Percentiles rank a stretch among this genome's conserved stretches.
Evolutionary conservation across 345 rosid species (phyloP).

Genomic region (Euclidium syriacum): DNA sequence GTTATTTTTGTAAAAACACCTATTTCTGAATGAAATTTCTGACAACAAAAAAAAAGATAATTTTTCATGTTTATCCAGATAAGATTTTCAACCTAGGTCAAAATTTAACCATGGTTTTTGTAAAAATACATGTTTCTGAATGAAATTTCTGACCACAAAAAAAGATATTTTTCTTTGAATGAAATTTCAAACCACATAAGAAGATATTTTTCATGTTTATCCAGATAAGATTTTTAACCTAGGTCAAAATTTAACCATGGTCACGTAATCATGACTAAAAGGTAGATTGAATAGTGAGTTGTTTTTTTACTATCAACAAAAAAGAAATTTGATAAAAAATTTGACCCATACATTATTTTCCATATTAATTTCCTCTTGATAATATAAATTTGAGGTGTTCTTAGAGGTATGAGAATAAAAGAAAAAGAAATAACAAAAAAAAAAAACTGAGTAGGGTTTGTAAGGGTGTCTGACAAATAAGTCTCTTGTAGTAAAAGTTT

Average conservation of each 20-base stretch:
- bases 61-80: neutral
- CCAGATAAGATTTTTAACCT: neutral
- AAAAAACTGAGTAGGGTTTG: conserved; percentile 20
- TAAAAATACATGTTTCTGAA: no score
- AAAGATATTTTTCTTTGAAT: no score
- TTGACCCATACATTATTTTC: neutral
- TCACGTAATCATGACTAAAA: neutral
- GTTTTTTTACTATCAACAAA: neutral
- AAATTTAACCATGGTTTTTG: neutral
- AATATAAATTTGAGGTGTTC: conserved; percentile 1
- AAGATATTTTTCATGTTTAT: no score
- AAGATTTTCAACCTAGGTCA: neutral
- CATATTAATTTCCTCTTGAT: neutral
- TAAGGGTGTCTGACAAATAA: conserved; percentile 7
- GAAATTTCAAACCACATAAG: no score
- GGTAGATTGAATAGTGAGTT: neutral
- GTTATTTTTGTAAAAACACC: no score
- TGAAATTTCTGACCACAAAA: no score
- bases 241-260: neutral
- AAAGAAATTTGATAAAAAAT: neutral
- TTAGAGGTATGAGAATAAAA: neutral
- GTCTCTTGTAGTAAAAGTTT: conserved; percentile 3
- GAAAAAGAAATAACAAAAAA: neutral
- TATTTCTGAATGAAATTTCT: no score
- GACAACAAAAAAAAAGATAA: no score